phyloP scores from a whole-genome alignment of 2,329 filamentous ascomycete genomes.

The Trichoderma sp. region DNA sequence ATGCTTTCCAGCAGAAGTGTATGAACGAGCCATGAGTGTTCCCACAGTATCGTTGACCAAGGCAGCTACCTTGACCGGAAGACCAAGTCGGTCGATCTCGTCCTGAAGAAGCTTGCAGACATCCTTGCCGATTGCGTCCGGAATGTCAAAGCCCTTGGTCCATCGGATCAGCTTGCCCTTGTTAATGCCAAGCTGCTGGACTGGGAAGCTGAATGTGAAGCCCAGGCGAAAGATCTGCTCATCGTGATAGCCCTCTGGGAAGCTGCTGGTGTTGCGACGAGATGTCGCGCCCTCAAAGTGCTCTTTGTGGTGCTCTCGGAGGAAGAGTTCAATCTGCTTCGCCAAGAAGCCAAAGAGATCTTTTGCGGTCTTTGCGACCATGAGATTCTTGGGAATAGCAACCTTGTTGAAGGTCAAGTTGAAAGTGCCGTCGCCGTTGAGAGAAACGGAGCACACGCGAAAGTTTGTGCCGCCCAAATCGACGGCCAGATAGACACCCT shows the following conservation, averaged over 20 bases:
- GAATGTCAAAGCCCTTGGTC: conserved; percentile 98
- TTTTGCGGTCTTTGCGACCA: conserved; percentile 83
- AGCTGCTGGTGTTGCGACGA: conserved; percentile 64
- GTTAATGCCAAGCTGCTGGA: conserved; percentile 93
- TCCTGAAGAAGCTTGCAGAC: conserved; percentile 87
- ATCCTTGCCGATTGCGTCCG: conserved; percentile 91
- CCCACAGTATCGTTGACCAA: conserved; percentile 98
- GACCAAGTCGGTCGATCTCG: conserved; percentile 82
- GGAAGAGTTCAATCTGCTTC: conserved; percentile 86
- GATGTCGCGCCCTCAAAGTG: conserved; percentile 75
- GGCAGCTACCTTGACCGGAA: conserved; percentile 93
- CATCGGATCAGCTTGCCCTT: conserved; percentile 91
- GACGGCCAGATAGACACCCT: conserved; percentile 95
- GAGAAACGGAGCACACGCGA: conserved; percentile 90
- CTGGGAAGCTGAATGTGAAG: conserved; percentile 99
- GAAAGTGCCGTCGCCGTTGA: conserved; percentile 95
- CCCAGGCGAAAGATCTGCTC: conserved; percentile 88
- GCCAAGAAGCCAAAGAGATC: conserved; percentile 93
- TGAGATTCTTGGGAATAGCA: conserved; percentile 84
- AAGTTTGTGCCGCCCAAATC: conserved; percentile 99
- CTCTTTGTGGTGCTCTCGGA: conserved; percentile 84
- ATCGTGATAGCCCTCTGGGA: conserved; percentile 63
- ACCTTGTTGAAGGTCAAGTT: conserved; percentile 92
- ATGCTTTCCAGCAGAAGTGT: conserved; percentile 86
- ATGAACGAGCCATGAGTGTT: conserved; percentile 95